phyloP scores from a whole-genome alignment of 345 rosid species.

The Eucalyptus dawsonii region DNA sequence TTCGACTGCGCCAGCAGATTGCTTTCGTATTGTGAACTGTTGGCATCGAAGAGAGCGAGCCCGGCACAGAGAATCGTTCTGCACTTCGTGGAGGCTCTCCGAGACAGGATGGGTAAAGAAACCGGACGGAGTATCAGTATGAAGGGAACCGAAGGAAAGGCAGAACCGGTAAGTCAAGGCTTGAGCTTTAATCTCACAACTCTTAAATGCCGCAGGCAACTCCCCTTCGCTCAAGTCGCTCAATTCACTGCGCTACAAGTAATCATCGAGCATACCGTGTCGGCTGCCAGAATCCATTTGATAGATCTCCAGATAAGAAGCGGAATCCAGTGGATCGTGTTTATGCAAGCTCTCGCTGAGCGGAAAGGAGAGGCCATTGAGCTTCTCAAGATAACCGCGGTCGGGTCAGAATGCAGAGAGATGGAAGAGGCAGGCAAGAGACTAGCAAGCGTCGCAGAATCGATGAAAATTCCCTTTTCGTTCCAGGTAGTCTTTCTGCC shows the following conservation, averaged over 20 bases:
- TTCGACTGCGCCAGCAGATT: constrained; percentile 31
- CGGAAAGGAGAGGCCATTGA: constrained; percentile 1
- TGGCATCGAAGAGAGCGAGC: constrained; percentile 17
- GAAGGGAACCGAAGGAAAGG: background rate
- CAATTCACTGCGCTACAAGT: constrained; percentile 30
- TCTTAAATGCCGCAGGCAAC: background rate
- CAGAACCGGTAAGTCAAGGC: background rate
- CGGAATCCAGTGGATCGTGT: constrained; percentile 47
- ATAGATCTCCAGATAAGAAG: constrained; percentile 41
- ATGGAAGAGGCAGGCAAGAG: constrained; percentile 18
- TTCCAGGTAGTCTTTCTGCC: constrained; percentile 9
- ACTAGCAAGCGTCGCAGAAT: constrained; percentile 18
- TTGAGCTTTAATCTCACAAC: background rate
- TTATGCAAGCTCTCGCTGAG: constrained; percentile 37
- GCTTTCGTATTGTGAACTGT: constrained; percentile 30
- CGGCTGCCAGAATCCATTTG: constrained; percentile 23
- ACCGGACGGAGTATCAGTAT: constrained; percentile 2
- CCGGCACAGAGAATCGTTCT: constrained; percentile 30
- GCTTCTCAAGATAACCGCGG: constrained; percentile 30
- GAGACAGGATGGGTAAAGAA: constrained; percentile 19
- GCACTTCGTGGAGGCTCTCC: constrained; percentile 33
- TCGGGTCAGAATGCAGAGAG: constrained; percentile 1
- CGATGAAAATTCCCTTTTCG: constrained; percentile 25
- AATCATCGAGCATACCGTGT: constrained; percentile 16
- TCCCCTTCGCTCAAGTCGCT: constrained; percentile 21